Evolutionary conservation across 2,329 filamentous ascomycete genomes (phyloP).

Genomic region (Epichloe amarillans): DNA sequence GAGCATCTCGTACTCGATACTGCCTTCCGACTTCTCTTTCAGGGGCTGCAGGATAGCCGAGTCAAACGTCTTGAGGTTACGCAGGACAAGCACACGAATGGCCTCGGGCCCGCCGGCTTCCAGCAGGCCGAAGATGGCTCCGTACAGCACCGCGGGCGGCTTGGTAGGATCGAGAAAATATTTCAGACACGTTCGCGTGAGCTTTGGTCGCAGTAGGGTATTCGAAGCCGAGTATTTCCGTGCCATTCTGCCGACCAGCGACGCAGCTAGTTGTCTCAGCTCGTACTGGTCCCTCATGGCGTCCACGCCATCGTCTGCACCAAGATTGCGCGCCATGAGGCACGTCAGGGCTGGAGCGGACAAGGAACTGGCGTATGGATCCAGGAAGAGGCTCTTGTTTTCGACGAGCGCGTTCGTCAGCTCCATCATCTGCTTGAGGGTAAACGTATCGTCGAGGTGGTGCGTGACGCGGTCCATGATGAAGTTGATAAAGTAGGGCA

Average conservation of each 20-base stretch:
- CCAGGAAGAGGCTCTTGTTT: slow-evolving; percentile 65
- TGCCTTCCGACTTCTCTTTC: slow-evolving; percentile 34
- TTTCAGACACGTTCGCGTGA: slow-evolving; percentile 87
- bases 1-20: slow-evolving; percentile 41
- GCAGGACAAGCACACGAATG: slow-evolving; percentile 41
- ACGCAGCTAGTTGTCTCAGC: slow-evolving; percentile 73
- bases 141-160: slow-evolving; percentile 74
- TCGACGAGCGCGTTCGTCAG: slow-evolving; percentile 72
- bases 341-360: slow-evolving; percentile 86
- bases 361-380: slow-evolving; percentile 49
- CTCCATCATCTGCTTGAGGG: slow-evolving; percentile 84
- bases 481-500: slow-evolving; percentile 94
- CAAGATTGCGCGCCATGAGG: slow-evolving; percentile 65
- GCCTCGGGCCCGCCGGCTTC: slow-evolving; percentile 58
- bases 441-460: slow-evolving; percentile 77
- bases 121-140: slow-evolving; percentile 68
- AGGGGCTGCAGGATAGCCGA: slow-evolving; percentile 38
- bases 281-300: slow-evolving; percentile 54
- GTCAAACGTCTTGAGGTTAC: slow-evolving; percentile 43
- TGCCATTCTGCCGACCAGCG: slow-evolving; percentile 66
- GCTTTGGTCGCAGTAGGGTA: slow-evolving; percentile 69
- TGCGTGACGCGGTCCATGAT: slow-evolving; percentile 94
- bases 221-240: slow-evolving; percentile 71
- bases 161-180: slow-evolving; percentile 79
- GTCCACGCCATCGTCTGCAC: slow-evolving; percentile 39